Base-by-base conservation (phyloP, 1,284 basidiomycete genomes). In the Sutorius eximius region DNA sequence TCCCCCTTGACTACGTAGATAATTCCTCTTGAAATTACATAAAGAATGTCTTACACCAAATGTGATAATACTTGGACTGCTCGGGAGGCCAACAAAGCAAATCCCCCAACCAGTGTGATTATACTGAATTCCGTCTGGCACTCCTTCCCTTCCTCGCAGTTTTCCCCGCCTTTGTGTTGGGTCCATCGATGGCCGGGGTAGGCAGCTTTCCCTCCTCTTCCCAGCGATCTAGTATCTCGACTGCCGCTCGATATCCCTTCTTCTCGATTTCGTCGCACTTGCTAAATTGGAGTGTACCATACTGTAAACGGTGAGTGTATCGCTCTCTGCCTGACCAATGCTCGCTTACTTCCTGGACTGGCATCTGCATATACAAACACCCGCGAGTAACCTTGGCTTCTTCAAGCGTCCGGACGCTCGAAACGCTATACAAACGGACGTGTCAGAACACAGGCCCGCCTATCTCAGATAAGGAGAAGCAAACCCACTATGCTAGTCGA, bases 281-380 rank as follows among this genome's bases (percentile, higher is more conserved):
- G 49, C 79, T 74, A 62, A 90, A 92, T 68, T 91, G 88, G 30
- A 93, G 75, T 7, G 88, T 91, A 3, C 88, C 87, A 59, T 86
- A 92, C 88, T 91, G 60, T 22, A 13, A 34, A 56, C 16, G 52
- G 30, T 30, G 29, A 32, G 37, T 29, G 29, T 11, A 22, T 24
- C 22, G 24, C 3, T 38, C n/a, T 18, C 41, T 24, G 36, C 18
- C 38, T 8, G 27, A 44, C 20, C 41, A 38, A 47, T 30, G 18
- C 33, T 29, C 53, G 70, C 77, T 57, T 62, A 86, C 89, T 75
- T 89, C 87, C 65, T 95, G 90, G 18, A 98, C 95, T 0, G 97
- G 97, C 91, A 99, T 93, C 54, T 87, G 83, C 74, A 98, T 88
- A 70, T 99, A 99, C 45, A 98, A 75, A 68, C 93, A 95, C 1